Conservation (phyloP, 2,329 filamentous ascomycete species). For the Pestalotiopsis sp. region DNA sequence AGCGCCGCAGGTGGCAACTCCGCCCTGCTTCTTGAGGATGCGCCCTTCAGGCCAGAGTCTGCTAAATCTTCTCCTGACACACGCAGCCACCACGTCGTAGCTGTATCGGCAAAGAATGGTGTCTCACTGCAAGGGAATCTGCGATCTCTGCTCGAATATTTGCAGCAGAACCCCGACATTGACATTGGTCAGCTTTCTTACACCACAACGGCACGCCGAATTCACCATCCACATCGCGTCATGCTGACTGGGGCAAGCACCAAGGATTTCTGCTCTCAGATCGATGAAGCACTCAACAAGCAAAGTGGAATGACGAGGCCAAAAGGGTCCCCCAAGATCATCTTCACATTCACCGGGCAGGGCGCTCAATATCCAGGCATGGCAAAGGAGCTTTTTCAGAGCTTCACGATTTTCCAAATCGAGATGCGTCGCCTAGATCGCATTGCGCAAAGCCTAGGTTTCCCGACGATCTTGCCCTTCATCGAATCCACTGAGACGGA, state of each 20-base stretch:
- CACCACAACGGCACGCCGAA: slow-evolving; percentile 64
- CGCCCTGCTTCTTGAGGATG: slow-evolving; percentile 25
- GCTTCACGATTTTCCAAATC: slow-evolving; percentile 24
- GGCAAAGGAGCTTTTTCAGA: slow-evolving; percentile 17
- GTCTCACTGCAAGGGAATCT: slow-evolving; percentile 57
- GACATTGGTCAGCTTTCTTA: slow-evolving; percentile 61
- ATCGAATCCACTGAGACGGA: slow-evolving; percentile 41
- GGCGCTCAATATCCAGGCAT: slow-evolving; percentile 21
- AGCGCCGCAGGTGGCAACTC: slow-evolving; percentile 54
- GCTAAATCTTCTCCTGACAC: slow-evolving; percentile 38
- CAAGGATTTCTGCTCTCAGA: slow-evolving; percentile 36
- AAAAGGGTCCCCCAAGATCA: slow-evolving; percentile 43
- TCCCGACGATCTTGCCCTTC: slow-evolving; percentile 55
- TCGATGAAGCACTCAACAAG: slow-evolving; percentile 37
- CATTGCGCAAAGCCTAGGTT: slow-evolving; percentile 45
- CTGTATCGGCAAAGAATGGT: slow-evolving; percentile 54
- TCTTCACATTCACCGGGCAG: slow-evolving; percentile 29
- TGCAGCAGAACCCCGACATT: slow-evolving; percentile 49
- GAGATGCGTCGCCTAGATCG: slow-evolving; percentile 56
- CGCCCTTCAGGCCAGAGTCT: slow-evolving; percentile 4
- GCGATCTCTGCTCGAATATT: slow-evolving; percentile 50
- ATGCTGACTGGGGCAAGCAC: slow-evolving; percentile 40
- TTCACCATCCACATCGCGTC: slow-evolving; percentile 58
- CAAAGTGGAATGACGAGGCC: slow-evolving; percentile 43
- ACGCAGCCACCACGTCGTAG: slow-evolving; percentile 44